These are phyloP conservation scores for Peterozyma xylosa DNA, from an alignment of 805 yeast species.

Conservation along the genomic window DNA sequence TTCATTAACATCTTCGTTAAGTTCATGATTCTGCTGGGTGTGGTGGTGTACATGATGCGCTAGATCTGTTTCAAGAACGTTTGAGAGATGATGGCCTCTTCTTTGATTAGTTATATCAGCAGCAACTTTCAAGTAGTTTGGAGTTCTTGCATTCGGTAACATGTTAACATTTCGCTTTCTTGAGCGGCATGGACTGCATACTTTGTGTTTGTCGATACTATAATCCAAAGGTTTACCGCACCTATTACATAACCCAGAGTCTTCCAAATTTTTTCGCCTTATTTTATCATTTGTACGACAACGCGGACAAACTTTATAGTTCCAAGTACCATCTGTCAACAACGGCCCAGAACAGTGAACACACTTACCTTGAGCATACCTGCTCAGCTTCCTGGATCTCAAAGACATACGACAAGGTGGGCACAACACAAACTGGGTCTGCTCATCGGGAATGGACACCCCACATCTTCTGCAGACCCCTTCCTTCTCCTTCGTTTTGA, in stretches of 20 bases:
- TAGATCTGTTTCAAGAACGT: no score
- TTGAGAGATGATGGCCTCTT: background rate
- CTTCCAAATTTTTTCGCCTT: constrained; percentile 48
- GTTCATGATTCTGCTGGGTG: background rate
- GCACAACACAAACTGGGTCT: constrained; percentile 49
- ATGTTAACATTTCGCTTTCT: constrained; percentile 34
- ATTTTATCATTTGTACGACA: constrained; percentile 57
- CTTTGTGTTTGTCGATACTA: constrained; percentile 46
- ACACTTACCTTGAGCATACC: constrained; percentile 59
- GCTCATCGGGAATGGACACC: constrained; percentile 39
- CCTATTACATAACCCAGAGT: constrained; percentile 53
- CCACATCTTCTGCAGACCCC: constrained; percentile 68
- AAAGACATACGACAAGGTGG: constrained; percentile 50
- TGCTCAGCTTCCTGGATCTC: constrained; percentile 45
- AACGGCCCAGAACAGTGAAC: constrained; percentile 61
- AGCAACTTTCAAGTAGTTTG: constrained; percentile 5
- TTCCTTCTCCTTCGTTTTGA: constrained; percentile 46
- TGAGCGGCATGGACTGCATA: constrained; percentile 45
- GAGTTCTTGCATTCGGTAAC: constrained; percentile 4
- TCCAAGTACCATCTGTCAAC: constrained; percentile 19
- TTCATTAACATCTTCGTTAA: background rate
- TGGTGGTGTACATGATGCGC: no score
- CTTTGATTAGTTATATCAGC: background rate
- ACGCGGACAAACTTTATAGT: constrained; percentile 57
- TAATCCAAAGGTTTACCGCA: constrained; percentile 45